Evolutionary conservation across 495 filamentous ascomycete genomes (phyloP).

Genomic region (Podospora appendiculata): DNA sequence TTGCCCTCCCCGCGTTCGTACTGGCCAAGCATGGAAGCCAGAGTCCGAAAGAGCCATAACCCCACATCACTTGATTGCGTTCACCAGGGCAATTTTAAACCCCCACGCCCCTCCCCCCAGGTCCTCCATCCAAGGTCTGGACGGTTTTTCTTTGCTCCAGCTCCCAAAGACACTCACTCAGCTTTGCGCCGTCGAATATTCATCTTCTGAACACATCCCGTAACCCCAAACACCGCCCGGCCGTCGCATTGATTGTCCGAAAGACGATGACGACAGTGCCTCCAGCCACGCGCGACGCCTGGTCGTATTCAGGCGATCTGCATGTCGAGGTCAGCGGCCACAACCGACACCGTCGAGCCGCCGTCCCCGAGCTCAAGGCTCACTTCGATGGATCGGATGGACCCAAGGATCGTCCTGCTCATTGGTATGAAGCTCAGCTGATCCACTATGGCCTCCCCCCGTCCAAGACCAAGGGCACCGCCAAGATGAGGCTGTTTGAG

Average conservation of each 20-base stretch:
- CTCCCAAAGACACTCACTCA: no score
- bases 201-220: no score
- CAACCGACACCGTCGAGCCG: constrained; percentile 44
- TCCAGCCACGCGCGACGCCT: constrained; percentile 4
- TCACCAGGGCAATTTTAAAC: no score
- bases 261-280: constrained; percentile 2
- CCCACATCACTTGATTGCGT: no score
- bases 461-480: constrained; percentile 46
- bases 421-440: constrained; percentile 53
- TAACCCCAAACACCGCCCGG: neutral
- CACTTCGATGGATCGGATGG: constrained; percentile 30
- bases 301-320: constrained; percentile 28
- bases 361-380: constrained; percentile 35
- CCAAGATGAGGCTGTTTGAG: constrained; percentile 48
- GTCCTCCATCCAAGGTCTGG: no score
- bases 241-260: neutral
- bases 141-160: no score
- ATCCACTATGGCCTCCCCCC: constrained; percentile 49
- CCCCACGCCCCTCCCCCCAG: no score
- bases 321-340: constrained; percentile 38
- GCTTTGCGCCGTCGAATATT: no score
- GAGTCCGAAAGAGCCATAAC: no score
- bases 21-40: no score
- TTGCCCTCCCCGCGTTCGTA: no score
- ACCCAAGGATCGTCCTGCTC: constrained; percentile 39